Evolutionary conservation across 177 flowering plant species (phyloP), one percentile per base, ranked within the genome.

Genomic region (Vitis hybrid): DNA sequence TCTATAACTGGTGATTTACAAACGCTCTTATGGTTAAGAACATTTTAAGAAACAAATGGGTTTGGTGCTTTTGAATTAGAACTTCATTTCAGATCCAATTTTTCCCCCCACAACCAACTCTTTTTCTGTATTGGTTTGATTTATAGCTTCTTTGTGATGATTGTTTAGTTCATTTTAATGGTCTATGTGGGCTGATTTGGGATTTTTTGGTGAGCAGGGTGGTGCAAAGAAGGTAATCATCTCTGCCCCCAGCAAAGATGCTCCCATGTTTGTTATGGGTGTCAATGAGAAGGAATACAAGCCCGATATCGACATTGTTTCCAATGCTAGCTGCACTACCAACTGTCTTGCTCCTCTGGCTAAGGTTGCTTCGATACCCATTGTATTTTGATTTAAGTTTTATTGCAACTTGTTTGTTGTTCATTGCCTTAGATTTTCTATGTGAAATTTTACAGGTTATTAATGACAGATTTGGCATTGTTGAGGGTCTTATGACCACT

Each of bases 231-330:
- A 91, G 83, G 94, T 91, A 24, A 79, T 91, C 17, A 91, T 91
- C 60, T 91, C 97, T 15, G 94, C 97, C 57, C 97, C 97, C 3
- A 91, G 97, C 81, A 87, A 84, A 66, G 92, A 90, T 80, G 94
- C 97, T 7, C 97, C 97, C 68, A 91, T 91, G 94, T 91, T 91
- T 83, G 97, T 91, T 62, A 82, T 91, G 65, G 94, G 97, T 70
- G 97, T 91, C 49, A 91, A 91, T 78, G 92, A 91, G 75, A 72
- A 86, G 32, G 94, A 91, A 66, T 91, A 91, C 87, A 91, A 79
- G 67, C 72, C 88, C 9, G 80, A 87, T 11, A 73, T 87, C 55
- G 62, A 87, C 80, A 79, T 91, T 76, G 93, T 91, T 32, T 91
- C 97, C 40, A 90, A 90, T 77, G 97, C 97, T 75, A 91, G 97